Evolutionary conservation across 1,139 yeast species (phyloP).

Genomic region (Scheffersomyces segobiensis): DNA sequence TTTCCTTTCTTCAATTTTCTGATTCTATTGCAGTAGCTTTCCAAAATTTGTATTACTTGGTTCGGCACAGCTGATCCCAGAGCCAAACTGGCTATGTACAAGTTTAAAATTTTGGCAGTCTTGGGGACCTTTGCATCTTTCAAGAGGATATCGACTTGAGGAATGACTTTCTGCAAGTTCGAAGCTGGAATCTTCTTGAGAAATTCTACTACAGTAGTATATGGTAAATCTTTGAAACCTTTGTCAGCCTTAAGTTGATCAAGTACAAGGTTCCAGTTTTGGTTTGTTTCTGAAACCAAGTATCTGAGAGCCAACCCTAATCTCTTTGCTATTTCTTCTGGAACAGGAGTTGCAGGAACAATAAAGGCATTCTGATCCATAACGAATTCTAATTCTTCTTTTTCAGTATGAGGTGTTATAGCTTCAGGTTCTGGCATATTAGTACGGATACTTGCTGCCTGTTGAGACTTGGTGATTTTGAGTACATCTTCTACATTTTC

Average conservation of each 20-base stretch:
- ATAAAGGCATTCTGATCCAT: conserved; percentile 8
- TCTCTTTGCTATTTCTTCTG: conserved; percentile 40
- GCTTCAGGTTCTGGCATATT: background rate
- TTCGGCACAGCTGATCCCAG: conserved; percentile 23
- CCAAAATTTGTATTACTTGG: conserved; percentile 23
- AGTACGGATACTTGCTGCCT: background rate
- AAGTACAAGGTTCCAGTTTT: conserved; percentile 59
- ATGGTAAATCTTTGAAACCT: conserved; percentile 41
- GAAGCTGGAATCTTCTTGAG: conserved; percentile 46
- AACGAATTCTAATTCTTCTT: background rate
- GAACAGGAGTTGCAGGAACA: conserved; percentile 31
- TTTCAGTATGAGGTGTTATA: background rate
- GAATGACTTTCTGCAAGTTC: conserved; percentile 35
- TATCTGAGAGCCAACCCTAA: conserved; percentile 51
- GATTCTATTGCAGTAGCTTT: conserved; percentile 20
- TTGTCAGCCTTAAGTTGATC: conserved; percentile 39
- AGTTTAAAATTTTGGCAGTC: conserved; percentile 39
- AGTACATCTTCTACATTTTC: background rate
- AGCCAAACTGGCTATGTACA: conserved; percentile 45
- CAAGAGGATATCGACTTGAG: conserved; percentile 27
- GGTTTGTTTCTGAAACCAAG: conserved; percentile 45
- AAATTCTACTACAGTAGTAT: conserved; percentile 40
- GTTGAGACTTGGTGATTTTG: background rate
- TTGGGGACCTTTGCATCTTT: conserved; percentile 36
- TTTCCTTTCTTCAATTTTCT: conserved; percentile 15